A percentile compares a stretch with the other conserved stretches of the same genome.
These are phyloP conservation scores for Exophiala oligosperma DNA, from an alignment of 2,329 filamentous ascomycete genomes.

Conservation along the genomic window DNA sequence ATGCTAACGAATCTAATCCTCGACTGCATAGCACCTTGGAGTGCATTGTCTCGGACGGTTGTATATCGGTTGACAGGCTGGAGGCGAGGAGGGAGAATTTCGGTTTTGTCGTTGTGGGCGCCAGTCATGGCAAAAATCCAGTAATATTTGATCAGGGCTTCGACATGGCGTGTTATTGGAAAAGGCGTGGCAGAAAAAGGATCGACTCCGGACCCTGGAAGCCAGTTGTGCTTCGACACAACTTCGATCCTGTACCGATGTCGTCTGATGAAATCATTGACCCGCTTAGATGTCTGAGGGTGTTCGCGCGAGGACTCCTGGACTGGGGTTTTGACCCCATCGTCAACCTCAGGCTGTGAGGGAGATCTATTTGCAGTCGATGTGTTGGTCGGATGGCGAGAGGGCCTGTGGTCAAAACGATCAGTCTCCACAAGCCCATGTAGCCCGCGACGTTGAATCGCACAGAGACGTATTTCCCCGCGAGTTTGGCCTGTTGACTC, in stretches of 20 bases:
- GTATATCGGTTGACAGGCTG: constrained; percentile 11
- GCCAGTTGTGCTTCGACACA: constrained; percentile 10
- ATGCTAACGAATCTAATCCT: constrained; percentile 5
- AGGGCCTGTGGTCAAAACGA: too few species aligned
- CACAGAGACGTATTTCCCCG: neutral
- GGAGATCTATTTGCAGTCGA: too few species aligned
- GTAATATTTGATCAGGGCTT: constrained; percentile 12
- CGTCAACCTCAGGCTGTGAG: too few species aligned
- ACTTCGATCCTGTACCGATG: neutral
- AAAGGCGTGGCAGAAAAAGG: constrained; percentile 15
- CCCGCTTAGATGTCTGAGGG: neutral
- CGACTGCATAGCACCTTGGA: constrained; percentile 7
- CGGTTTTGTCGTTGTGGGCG: constrained; percentile 13
- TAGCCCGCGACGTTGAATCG: too few species aligned
- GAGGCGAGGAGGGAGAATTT: constrained; percentile 15
- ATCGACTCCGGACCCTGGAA: constrained; percentile 13
- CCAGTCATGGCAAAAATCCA: constrained; percentile 7
- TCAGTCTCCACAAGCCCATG: too few species aligned
- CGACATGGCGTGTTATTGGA: constrained; percentile 9
- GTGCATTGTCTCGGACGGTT: constrained; percentile 5
- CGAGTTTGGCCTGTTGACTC: neutral
- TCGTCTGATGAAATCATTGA: constrained; percentile 5
- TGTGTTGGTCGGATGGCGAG: too few species aligned
- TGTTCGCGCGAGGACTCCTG: neutral
- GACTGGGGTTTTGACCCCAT: too few species aligned